Conservation (phyloP, 345 rosid species). For the Melaleuca quinquenervia region DNA sequence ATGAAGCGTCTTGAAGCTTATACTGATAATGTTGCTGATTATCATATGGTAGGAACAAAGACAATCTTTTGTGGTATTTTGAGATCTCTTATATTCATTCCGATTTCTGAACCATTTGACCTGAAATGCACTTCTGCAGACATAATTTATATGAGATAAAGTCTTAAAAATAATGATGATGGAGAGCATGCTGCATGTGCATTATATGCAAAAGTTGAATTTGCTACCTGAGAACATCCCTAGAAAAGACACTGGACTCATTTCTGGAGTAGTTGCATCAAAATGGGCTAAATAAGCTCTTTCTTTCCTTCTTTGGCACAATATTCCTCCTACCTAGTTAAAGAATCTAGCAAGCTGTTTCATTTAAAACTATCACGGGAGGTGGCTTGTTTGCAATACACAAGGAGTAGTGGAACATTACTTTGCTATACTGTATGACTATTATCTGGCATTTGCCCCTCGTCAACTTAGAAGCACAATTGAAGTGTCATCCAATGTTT, state of each 20-base stretch:
- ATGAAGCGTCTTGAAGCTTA: constrained; percentile 63
- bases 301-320: background rate
- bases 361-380: background rate
- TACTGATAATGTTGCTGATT: constrained; percentile 56
- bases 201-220: background rate
- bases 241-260: background rate
- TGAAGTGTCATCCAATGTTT: background rate
- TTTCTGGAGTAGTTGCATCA: background rate
- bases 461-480: background rate
- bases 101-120: background rate
- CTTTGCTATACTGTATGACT: background rate
- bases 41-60: constrained; percentile 43
- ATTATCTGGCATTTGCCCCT: background rate
- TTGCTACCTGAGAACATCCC: background rate
- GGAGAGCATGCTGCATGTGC: background rate
- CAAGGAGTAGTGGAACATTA: background rate
- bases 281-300: background rate
- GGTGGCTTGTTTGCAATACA: background rate
- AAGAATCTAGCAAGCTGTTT: background rate
- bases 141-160: background rate
- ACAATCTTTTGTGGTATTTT: background rate
- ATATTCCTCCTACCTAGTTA: background rate
- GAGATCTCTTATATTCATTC: background rate
- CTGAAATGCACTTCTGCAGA: background rate
- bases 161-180: background rate